A percentile compares a stretch with the other conserved stretches of the same genome.
Conservation (phyloP, 2,329 filamentous ascomycete species). For the Teratosphaeria viscida region DNA sequence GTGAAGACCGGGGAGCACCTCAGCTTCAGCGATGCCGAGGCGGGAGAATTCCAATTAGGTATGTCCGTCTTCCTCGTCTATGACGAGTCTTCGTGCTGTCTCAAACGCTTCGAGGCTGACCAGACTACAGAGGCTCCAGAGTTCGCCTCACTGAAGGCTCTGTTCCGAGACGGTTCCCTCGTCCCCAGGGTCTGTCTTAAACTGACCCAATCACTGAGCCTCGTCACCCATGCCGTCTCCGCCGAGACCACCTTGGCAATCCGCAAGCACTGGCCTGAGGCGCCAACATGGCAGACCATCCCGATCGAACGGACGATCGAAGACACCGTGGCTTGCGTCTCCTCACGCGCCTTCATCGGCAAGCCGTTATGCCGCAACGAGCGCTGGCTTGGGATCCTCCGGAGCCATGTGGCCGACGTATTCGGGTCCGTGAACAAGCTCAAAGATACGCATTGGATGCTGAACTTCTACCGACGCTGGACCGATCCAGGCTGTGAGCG, state of each 20-base stretch:
- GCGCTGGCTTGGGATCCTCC: slow-evolving; percentile 28
- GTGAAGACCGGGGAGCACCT: background rate
- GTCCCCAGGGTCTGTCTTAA: slow-evolving; percentile 8
- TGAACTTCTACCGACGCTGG: slow-evolving; percentile 25
- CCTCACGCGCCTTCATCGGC: slow-evolving; percentile 31
- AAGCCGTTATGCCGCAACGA: slow-evolving; percentile 27
- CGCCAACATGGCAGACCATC: background rate
- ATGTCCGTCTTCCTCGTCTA: background rate
- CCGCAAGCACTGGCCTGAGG: slow-evolving; percentile 8
- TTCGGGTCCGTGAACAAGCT: slow-evolving; percentile 25
- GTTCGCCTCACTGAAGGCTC: background rate
- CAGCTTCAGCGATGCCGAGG: slow-evolving; percentile 6
- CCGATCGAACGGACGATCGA: slow-evolving; percentile 6
- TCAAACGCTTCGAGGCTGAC: slow-evolving; percentile 4
- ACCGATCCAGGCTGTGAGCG: slow-evolving; percentile 25
- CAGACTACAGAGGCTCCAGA: slow-evolving; percentile 4
- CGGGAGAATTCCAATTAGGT: background rate
- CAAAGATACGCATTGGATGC: slow-evolving; percentile 25
- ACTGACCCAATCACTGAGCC: slow-evolving; percentile 15
- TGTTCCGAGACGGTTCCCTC: background rate
- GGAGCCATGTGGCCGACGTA: slow-evolving; percentile 27
- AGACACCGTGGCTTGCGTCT: slow-evolving; percentile 29
- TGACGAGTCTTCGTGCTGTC: slow-evolving; percentile 3
- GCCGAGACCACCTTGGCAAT: slow-evolving; percentile 14
- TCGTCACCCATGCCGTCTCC: slow-evolving; percentile 15